These are phyloP conservation scores for Xylaria hypoxylon DNA, from an alignment of 2,329 filamentous ascomycete genomes.

Conservation along the genomic window DNA sequence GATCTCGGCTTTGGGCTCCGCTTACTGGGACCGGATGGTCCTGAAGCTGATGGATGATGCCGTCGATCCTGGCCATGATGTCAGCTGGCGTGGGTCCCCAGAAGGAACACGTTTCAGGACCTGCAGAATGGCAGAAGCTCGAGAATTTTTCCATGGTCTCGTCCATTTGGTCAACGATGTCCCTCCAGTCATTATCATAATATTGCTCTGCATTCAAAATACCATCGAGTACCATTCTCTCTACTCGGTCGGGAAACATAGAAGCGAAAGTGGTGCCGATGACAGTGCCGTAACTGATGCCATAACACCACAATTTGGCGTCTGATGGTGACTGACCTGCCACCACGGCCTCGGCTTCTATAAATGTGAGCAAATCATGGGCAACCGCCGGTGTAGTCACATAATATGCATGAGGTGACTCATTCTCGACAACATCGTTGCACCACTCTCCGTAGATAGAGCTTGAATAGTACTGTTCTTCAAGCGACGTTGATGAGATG, in stretches of 20 bases:
- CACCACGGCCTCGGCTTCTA: conserved; percentile 47
- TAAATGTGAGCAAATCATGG: conserved; percentile 49
- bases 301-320: conserved; percentile 47
- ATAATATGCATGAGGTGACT: conserved; percentile 49
- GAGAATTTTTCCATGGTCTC: conserved; percentile 30
- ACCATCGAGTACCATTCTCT: conserved; percentile 53
- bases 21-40: conserved; percentile 45
- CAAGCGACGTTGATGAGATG: conserved; percentile 46
- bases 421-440: conserved; percentile 46
- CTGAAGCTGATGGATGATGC: conserved; percentile 45
- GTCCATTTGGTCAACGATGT: conserved; percentile 31
- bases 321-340: conserved; percentile 42
- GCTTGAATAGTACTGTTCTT: conserved; percentile 49
- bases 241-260: conserved; percentile 56
- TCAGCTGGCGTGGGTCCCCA: conserved; percentile 47
- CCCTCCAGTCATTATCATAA: conserved; percentile 30
- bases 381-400: conserved; percentile 50
- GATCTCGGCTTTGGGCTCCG: conserved; percentile 32
- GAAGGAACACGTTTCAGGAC: conserved; percentile 45
- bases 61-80: conserved; percentile 46
- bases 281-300: conserved; percentile 50
- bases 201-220: conserved; percentile 39
- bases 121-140: conserved; percentile 41
- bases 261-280: conserved; percentile 51
- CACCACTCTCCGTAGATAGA: conserved; percentile 52